A percentile compares a stretch with the other conserved stretches of the same genome.
Evolutionary conservation across 139 green algal genomes (phyloP).

Genomic region (Picochlorum sp.): DNA sequence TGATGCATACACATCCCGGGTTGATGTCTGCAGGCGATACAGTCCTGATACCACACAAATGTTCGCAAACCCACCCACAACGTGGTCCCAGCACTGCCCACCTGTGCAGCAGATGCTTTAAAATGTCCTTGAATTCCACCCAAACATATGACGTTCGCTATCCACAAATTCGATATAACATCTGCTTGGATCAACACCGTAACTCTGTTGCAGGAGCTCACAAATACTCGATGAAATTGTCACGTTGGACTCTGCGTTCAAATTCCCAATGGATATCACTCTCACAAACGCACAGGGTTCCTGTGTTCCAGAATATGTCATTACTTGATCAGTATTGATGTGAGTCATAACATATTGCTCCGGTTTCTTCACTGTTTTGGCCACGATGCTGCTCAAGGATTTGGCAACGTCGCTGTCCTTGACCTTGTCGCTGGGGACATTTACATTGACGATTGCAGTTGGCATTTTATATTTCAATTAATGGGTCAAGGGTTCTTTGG

Average conservation of each 20-base stretch:
- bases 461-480: conserved; percentile 1
- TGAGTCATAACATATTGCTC: conserved; percentile 1
- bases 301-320: conserved; percentile 1
- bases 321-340: background rate
- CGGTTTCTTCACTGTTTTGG: background rate
- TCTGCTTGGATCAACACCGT: background rate
- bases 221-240: conserved; percentile 3
- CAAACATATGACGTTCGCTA: background rate
- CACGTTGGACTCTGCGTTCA: background rate
- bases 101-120: background rate
- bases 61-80: too few relatives aligned
- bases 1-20: too few relatives aligned
- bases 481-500: too few relatives aligned
- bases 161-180: conserved; percentile 1
- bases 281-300: background rate
- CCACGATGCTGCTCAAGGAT: background rate
- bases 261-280: conserved; percentile 2
- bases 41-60: too few relatives aligned
- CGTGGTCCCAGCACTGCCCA: too few relatives aligned
- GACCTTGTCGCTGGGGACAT: background rate
- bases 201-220: background rate
- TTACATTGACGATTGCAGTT: background rate
- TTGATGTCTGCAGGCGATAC: too few relatives aligned
- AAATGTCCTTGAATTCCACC: conserved; percentile 4
- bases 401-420: background rate